These are phyloP conservation scores for Cubamyces lactineus DNA, from an alignment of 768 basidiomycete genomes.

Conservation along the genomic window DNA sequence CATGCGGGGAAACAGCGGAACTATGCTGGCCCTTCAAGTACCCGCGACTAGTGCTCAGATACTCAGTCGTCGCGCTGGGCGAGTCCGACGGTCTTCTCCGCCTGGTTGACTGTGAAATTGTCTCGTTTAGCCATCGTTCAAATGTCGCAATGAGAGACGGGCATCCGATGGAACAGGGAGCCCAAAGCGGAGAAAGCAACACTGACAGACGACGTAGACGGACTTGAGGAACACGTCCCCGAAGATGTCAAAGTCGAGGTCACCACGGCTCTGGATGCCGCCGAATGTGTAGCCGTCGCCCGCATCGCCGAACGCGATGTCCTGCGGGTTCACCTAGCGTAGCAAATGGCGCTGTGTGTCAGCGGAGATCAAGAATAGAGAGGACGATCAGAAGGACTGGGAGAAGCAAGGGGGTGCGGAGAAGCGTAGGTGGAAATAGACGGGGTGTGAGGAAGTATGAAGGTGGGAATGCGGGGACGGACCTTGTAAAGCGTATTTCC, in stretches of 20 bases:
- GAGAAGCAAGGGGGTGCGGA: neutral
- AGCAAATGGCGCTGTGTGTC: too few species aligned
- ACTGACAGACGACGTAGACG: conserved; percentile 39
- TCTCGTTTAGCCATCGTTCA: neutral
- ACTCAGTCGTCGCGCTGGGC: conserved; percentile 33
- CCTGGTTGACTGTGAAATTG: conserved; percentile 31
- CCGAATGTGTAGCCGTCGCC: conserved; percentile 34
- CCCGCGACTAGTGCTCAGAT: conserved; percentile 1
- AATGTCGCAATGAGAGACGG: too few species aligned
- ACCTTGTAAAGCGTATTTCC: conserved; percentile 39
- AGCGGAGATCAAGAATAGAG: neutral
- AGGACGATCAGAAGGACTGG: neutral
- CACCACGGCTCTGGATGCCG: conserved; percentile 38
- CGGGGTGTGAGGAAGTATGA: too few species aligned
- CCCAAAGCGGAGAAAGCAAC: neutral
- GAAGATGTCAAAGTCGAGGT: conserved; percentile 37
- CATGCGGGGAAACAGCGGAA: neutral
- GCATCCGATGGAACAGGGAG: too few species aligned
- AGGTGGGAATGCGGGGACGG: neutral
- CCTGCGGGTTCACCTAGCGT: conserved; percentile 25
- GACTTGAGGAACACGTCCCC: conserved; percentile 40
- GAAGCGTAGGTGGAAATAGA: neutral
- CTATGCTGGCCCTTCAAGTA: neutral
- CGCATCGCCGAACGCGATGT: conserved; percentile 33
- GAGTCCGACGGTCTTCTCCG: conserved; percentile 32